Evolutionary conservation across 441 rosid genomes (phyloP).

Genomic region (Kokia cookei): DNA sequence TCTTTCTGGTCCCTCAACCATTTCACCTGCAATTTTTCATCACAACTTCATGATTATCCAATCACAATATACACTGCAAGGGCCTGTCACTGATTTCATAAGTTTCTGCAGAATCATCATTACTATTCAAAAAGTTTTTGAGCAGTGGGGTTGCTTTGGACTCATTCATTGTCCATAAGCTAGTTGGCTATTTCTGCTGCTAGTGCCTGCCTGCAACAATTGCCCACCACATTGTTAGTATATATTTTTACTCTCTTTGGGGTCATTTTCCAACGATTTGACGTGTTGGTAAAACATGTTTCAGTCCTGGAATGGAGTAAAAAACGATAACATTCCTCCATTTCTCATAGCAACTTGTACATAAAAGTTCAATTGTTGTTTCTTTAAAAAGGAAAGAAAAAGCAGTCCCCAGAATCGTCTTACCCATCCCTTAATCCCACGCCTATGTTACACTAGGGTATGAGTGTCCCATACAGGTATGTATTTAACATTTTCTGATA

Average conservation of each 20-base stretch:
- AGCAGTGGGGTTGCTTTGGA: background rate
- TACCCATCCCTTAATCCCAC: background rate
- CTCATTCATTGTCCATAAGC: background rate
- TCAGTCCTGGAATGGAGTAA: background rate
- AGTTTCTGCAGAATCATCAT: background rate
- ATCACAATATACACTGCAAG: background rate
- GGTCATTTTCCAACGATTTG: conserved; percentile 1
- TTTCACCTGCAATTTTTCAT: background rate
- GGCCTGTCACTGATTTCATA: background rate
- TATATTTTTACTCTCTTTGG: background rate
- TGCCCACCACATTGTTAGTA: background rate
- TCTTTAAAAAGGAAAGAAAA: background rate
- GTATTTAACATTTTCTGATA: too few relatives aligned
- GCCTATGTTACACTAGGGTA: too few relatives aligned
- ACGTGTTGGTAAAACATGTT: background rate
- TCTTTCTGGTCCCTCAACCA: background rate
- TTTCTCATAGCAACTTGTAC: background rate
- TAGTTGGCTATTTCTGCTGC: background rate
- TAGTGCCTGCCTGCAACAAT: background rate
- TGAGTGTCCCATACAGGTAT: too few relatives aligned
- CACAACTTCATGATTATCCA: background rate
- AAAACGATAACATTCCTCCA: background rate
- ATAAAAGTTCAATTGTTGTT: background rate
- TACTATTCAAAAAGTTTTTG: background rate
- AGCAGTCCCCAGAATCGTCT: background rate